Percentiles rank a stretch among this genome's conserved stretches.
Conservation (phyloP, 164 flowering plant genomes). For the Liriodendron chinense region DNA sequence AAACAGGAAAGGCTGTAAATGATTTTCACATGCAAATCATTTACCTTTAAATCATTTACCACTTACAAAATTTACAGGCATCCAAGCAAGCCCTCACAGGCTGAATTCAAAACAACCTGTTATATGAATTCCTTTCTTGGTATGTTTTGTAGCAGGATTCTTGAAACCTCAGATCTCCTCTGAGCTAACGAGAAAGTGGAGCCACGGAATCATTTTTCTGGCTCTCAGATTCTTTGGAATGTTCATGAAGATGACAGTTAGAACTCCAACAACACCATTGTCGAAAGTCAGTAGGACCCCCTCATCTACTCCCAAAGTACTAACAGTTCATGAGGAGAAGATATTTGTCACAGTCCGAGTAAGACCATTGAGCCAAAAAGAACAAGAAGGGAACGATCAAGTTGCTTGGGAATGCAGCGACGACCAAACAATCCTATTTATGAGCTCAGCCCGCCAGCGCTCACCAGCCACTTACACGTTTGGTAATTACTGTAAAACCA, state of each 20-base stretch:
- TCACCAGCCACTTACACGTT: conserved; percentile 54
- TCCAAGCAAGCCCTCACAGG: no score
- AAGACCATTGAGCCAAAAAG: conserved; percentile 79
- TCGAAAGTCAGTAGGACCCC: conserved; percentile 57
- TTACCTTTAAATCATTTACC: no score
- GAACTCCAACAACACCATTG: conserved; percentile 39
- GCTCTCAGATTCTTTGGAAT: no score
- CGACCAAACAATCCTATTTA: conserved; percentile 67
- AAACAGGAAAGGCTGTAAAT: no score
- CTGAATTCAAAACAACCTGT: no score
- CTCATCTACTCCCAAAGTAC: conserved; percentile 71
- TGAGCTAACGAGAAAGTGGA: no score
- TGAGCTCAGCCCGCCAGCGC: conserved; percentile 53
- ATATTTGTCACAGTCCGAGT: conserved; percentile 91
- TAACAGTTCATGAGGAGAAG: conserved; percentile 79
- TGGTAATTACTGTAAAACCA: conserved; percentile 37
- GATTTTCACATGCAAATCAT: no score
- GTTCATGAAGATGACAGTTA: conserved; percentile 43
- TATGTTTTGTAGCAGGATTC: no score
- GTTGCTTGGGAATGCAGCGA: conserved; percentile 94
- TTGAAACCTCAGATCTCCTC: no score
- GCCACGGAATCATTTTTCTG: no score
- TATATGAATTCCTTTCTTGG: no score
- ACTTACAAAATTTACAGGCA: no score
- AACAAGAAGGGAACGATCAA: conserved; percentile 68